These are phyloP conservation scores for Magnaporthiopsis poae DNA, from an alignment of 2,329 filamentous ascomycete genomes.

Conservation along the genomic window DNA sequence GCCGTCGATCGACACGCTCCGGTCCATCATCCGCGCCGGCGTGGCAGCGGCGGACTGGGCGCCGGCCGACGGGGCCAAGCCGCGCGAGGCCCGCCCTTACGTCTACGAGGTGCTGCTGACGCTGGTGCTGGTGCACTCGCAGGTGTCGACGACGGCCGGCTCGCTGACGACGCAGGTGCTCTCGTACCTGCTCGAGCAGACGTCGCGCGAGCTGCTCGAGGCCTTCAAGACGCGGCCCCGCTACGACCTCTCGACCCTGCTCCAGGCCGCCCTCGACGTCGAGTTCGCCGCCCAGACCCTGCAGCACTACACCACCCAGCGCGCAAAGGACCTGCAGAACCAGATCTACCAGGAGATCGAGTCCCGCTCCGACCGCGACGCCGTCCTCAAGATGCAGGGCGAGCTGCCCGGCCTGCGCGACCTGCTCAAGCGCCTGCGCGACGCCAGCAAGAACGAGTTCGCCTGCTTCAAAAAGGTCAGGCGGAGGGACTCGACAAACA, in stretches of 20 bases:
- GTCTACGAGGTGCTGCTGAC: constrained; percentile 77
- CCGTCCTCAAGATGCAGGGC: constrained; percentile 66
- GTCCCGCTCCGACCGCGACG: constrained; percentile 76
- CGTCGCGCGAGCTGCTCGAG: constrained; percentile 68
- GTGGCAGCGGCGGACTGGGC: constrained; percentile 64
- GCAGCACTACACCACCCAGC: constrained; percentile 76
- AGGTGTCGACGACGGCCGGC: constrained; percentile 70
- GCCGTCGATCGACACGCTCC: constrained; percentile 59
- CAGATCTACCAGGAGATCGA: constrained; percentile 85
- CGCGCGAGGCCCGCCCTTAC: constrained; percentile 73
- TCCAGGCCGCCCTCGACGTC: constrained; percentile 95
- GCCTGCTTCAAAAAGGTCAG: constrained; percentile 67
- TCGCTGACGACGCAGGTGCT: constrained; percentile 72
- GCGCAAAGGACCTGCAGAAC: constrained; percentile 70
- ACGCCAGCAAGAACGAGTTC: constrained; percentile 77
- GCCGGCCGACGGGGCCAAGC: constrained; percentile 44
- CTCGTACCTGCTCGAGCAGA: constrained; percentile 75
- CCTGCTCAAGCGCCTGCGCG: constrained; percentile 72
- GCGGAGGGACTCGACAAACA: constrained; percentile 22
- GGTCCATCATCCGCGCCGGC: constrained; percentile 61
- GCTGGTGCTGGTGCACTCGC: constrained; percentile 83
- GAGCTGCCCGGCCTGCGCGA: constrained; percentile 84
- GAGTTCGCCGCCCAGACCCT: constrained; percentile 95
- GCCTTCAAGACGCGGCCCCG: constrained; percentile 59
- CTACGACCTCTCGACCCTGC: constrained; percentile 72